Evolutionary conservation across 2,329 filamentous ascomycete genomes (phyloP).

Genomic region (Xylaria sp.): DNA sequence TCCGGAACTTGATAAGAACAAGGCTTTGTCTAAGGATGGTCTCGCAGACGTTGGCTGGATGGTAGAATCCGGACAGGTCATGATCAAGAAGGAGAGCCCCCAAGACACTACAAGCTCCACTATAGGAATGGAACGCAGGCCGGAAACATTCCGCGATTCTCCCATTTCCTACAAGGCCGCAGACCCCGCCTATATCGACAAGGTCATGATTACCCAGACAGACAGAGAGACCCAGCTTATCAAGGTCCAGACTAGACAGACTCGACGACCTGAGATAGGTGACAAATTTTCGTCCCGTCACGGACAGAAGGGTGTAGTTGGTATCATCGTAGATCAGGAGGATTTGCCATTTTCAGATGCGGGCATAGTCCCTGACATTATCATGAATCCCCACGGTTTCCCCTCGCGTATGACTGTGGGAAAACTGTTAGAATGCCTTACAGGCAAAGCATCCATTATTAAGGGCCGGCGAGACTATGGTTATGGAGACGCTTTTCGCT

Average conservation of each 20-base stretch:
- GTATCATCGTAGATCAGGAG: conserved; percentile 95
- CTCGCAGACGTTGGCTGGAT: conserved; percentile 86
- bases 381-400: conserved; percentile 99
- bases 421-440: conserved; percentile 94
- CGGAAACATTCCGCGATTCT: conserved; percentile 73
- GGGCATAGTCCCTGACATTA: conserved; percentile 95
- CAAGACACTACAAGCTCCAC: conserved; percentile 76
- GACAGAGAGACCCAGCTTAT: conserved; percentile 87
- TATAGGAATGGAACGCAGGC: conserved; percentile 73
- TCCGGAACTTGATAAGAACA: conserved; percentile 69
- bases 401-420: conserved; percentile 99
- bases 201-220: conserved; percentile 91
- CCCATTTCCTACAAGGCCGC: conserved; percentile 83
- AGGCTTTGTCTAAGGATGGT: conserved; percentile 85
- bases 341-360: conserved; percentile 95
- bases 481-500: conserved; percentile 80
- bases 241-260: conserved; percentile 97
- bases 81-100: conserved; percentile 90
- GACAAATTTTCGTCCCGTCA: conserved; percentile 99
- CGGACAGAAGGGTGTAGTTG: conserved; percentile 97
- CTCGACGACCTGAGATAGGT: conserved; percentile 90
- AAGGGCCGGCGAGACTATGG: conserved; percentile 90
- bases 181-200: conserved; percentile 91
- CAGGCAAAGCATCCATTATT: conserved; percentile 91
- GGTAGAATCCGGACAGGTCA: conserved; percentile 82